phyloP scores from a whole-genome alignment of 2,329 filamentous ascomycete genomes.

The Saccharata proteae region DNA sequence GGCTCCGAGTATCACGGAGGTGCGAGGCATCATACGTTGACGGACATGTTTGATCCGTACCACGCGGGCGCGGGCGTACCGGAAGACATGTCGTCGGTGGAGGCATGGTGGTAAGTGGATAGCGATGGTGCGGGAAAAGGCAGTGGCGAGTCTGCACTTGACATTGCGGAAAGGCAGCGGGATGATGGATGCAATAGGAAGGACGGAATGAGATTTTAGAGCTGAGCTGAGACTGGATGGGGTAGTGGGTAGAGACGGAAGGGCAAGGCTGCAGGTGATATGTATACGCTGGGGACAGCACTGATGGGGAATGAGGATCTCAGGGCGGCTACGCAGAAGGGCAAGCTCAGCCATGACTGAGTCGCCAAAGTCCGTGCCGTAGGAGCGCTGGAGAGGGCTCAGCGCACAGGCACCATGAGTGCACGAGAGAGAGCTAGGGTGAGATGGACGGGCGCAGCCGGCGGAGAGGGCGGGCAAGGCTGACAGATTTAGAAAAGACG shows the following conservation, averaged over 20 bases:
- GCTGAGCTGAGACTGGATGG: too few relatives aligned
- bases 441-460: conserved; percentile 2
- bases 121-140: conserved; percentile 6
- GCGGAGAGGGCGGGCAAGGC: conserved; percentile 3
- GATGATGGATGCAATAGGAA: conserved; percentile 5
- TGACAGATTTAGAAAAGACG: conserved; percentile 8
- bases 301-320: conserved; percentile 2
- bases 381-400: too few relatives aligned
- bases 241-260: too few relatives aligned
- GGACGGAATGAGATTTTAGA: conserved; percentile 1
- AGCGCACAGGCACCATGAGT: too few relatives aligned
- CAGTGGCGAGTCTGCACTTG: conserved; percentile 4
- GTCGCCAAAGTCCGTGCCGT: too few relatives aligned
- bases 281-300: conserved; percentile 1
- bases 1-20: background rate
- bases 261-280: too few relatives aligned
- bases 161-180: conserved; percentile 6
- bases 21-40: conserved; percentile 3
- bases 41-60: conserved; percentile 4
- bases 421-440: conserved; percentile 4
- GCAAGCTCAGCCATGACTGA: conserved; percentile 7
- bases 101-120: background rate
- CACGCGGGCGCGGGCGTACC: conserved; percentile 1
- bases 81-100: conserved; percentile 4
- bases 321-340: conserved; percentile 5